Percentiles rank a stretch among this genome's conserved stretches.
Evolutionary conservation across 1,139 yeast species (phyloP).

Genomic region (Schizosaccharomyces versatilis): DNA sequence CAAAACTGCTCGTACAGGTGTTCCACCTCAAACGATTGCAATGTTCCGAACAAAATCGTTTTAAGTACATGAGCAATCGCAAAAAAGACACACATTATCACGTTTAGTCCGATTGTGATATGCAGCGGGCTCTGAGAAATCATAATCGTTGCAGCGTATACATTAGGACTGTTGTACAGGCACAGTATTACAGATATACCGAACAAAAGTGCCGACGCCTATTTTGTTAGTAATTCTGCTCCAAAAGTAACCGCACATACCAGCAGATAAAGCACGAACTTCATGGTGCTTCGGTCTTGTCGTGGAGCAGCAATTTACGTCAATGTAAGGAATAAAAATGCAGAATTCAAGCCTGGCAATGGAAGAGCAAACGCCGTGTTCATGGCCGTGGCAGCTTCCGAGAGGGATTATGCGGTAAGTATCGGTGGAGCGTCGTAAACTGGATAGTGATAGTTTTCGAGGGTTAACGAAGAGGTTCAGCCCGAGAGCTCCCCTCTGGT

Average conservation of each 20-base stretch:
- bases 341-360: too few relatives aligned
- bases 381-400: too few relatives aligned
- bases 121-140: neutral
- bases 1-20: slow-evolving; percentile 48
- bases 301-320: too few relatives aligned
- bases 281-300: neutral
- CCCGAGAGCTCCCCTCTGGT: too few relatives aligned
- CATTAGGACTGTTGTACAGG: slow-evolving; percentile 1
- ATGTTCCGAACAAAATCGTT: slow-evolving; percentile 43
- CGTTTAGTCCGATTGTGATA: slow-evolving; percentile 1
- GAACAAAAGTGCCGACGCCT: neutral
- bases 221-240: neutral
- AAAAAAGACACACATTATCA: neutral
- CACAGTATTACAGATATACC: neutral
- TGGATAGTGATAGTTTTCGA: too few relatives aligned
- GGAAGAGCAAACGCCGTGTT: too few relatives aligned
- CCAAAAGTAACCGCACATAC: neutral
- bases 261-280: slow-evolving; percentile 1
- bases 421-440: too few relatives aligned
- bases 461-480: too few relatives aligned
- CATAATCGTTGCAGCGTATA: neutral
- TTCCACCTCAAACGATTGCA: slow-evolving; percentile 56
- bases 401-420: too few relatives aligned
- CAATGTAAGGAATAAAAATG: too few relatives aligned
- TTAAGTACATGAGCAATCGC: slow-evolving; percentile 19